Evolutionary conservation across 768 basidiomycete genomes (phyloP).

Genomic region (Hirschioporus abietinus): DNA sequence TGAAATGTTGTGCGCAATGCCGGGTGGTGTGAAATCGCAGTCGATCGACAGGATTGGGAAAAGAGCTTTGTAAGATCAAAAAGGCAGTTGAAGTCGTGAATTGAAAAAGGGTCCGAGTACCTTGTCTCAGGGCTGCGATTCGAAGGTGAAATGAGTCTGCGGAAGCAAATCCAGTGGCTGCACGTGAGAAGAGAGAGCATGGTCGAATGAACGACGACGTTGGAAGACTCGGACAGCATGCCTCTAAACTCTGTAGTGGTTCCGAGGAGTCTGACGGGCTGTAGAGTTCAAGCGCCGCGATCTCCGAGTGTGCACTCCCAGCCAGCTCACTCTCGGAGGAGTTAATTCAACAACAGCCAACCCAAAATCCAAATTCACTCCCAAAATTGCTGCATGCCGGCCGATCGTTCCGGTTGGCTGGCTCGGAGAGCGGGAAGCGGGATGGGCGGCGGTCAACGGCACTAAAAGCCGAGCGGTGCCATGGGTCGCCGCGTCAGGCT

Average conservation of each 20-base stretch:
- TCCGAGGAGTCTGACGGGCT: neutral
- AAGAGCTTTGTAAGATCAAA: neutral
- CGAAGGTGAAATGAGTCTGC: too few relatives aligned
- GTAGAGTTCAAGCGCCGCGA: neutral
- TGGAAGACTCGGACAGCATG: neutral
- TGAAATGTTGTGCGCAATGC: neutral
- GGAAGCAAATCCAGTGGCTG: neutral
- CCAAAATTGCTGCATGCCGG: too few relatives aligned
- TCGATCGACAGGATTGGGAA: too few relatives aligned
- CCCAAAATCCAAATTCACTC: neutral
- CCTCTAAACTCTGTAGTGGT: neutral
- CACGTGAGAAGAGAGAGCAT: neutral
- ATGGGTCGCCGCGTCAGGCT: neutral
- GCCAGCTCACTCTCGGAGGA: neutral
- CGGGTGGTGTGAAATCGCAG: neutral
- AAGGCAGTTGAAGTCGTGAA: neutral
- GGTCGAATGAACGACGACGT: neutral
- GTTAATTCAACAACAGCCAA: neutral
- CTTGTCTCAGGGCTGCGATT: too few relatives aligned
- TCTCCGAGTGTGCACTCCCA: neutral
- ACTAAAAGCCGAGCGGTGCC: conserved; percentile 1
- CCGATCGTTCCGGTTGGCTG: too few relatives aligned
- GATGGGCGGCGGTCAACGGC: neutral
- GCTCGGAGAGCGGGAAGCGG: too few relatives aligned
- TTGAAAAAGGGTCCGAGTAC: neutral